Evolutionary conservation across 805 yeast genomes (phyloP), one percentile per base, ranked within the genome.

Genomic region (Ogataea nitratoaversa): DNA sequence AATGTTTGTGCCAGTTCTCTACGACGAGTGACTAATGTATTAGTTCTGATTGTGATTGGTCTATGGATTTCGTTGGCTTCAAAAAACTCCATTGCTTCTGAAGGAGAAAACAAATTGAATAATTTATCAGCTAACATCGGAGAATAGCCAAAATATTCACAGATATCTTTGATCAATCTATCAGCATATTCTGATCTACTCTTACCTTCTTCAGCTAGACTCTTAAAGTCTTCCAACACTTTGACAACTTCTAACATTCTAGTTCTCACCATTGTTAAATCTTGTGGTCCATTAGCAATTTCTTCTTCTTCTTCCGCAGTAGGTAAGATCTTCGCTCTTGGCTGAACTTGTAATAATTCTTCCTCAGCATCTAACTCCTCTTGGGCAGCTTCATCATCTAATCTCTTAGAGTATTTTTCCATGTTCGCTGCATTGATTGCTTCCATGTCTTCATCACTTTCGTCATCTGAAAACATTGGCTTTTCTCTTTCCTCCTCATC

Each of bases 41-140:
- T 93, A n/a, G 99, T 90, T 72, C 99, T 84, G 54, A 93, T 90
- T 17, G 98, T 93, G 42, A 93, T 75, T 36, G 99, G 99, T 63
- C 99, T 78, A 24, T 95, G 84, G 41, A 91, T 86, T 68, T 93
- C 99, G 66, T 93, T 93, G 27, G 99, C 98, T 70, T 93, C 99
- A 54, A 93, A 93, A 59, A 93, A 93, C 65, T 93, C 99, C 75
- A 93, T 77, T 12, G 99, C 98, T 70, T 93, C 99, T 9, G 93
- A 74, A 30, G 98, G 97, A 16, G 95, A 78, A 61, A 93, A 93
- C 46, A 93, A 71, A 54, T 90, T 79, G 71, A 90, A 93, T 43
- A 91, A 73, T 66, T 93, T 91, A 60, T 90, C 96, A 27, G 99
- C 99, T 56, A 93, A 74, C 61, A 84, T 88, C 52, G 82, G 85